phyloP scores from a whole-genome alignment of 768 basidiomycete genomes.

The Termitomyces sp. region DNA sequence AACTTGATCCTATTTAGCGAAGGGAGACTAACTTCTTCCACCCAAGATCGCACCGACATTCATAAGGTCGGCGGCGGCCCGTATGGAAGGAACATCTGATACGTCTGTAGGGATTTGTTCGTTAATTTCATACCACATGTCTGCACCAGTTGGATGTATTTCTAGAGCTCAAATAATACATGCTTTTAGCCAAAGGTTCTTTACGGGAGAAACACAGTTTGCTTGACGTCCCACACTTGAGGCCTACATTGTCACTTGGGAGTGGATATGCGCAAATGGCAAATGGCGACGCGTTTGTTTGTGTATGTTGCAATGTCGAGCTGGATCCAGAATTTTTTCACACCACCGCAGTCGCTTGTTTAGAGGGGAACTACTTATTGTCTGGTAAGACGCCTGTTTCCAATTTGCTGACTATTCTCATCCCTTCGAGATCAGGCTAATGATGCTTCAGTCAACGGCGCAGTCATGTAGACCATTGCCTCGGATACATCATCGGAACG shows the following conservation, averaged over 20 bases:
- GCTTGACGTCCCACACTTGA: too few relatives aligned
- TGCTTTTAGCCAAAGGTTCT: too few relatives aligned
- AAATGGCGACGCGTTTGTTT: background rate
- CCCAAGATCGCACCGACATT: slow-evolving; percentile 62
- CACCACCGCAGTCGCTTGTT: background rate
- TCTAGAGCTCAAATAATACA: too few relatives aligned
- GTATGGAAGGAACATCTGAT: slow-evolving; percentile 48
- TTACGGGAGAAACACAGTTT: too few relatives aligned
- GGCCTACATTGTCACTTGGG: too few relatives aligned
- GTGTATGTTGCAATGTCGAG: background rate
- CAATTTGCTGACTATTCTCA: background rate
- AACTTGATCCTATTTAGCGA: slow-evolving; percentile 50
- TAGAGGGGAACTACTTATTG: too few relatives aligned
- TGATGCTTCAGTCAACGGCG: background rate
- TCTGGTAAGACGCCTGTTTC: background rate
- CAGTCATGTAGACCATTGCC: background rate
- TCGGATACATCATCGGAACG: background rate
- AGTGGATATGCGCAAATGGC: too few relatives aligned
- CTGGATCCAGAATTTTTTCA: background rate
- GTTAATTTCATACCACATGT: background rate
- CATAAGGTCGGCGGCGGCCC: slow-evolving; percentile 53
- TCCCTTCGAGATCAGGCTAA: background rate
- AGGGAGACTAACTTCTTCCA: slow-evolving; percentile 58
- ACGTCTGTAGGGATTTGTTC: background rate
- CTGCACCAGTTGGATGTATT: background rate